A percentile compares a stretch with the other conserved stretches of the same genome.
These are phyloP conservation scores for Aspergillus bombycis DNA, from an alignment of 2,329 filamentous ascomycete species.

Conservation along the genomic window DNA sequence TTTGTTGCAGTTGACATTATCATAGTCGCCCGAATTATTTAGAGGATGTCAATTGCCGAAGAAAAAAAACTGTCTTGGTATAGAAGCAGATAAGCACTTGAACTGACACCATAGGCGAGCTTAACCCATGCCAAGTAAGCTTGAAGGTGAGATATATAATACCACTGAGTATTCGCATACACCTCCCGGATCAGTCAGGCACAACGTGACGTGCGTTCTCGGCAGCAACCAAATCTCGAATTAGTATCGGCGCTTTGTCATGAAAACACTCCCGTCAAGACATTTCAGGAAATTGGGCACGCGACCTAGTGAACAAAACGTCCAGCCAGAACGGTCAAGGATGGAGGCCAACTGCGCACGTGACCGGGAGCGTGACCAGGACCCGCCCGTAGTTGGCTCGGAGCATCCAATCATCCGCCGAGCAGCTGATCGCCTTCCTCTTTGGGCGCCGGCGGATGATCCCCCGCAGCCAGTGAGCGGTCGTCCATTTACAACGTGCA, in stretches of 20 bases:
- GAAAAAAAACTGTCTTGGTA: neutral
- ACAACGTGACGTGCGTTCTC: neutral
- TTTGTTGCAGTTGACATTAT: too few species aligned
- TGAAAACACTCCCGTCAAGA: neutral
- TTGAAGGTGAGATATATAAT: too few species aligned
- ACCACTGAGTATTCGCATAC: neutral
- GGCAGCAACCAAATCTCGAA: neutral
- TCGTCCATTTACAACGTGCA: constrained; percentile 20
- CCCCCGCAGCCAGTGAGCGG: constrained; percentile 16
- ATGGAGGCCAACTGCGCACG: neutral
- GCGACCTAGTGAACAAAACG: neutral
- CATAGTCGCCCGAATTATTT: too few species aligned
- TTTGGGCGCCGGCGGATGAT: neutral
- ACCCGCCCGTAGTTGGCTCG: neutral
- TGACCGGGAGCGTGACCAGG: neutral
- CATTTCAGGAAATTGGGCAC: neutral
- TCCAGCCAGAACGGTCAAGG: too few species aligned
- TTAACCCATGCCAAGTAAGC: neutral
- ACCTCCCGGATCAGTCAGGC: neutral
- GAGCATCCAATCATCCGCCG: neutral
- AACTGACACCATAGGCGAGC: neutral
- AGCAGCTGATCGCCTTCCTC: neutral
- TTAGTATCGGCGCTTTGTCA: neutral
- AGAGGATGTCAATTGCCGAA: neutral
- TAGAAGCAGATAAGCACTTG: neutral